Conservation (phyloP, 2,329 filamentous ascomycete species). For the Penicillium oxalicum region DNA sequence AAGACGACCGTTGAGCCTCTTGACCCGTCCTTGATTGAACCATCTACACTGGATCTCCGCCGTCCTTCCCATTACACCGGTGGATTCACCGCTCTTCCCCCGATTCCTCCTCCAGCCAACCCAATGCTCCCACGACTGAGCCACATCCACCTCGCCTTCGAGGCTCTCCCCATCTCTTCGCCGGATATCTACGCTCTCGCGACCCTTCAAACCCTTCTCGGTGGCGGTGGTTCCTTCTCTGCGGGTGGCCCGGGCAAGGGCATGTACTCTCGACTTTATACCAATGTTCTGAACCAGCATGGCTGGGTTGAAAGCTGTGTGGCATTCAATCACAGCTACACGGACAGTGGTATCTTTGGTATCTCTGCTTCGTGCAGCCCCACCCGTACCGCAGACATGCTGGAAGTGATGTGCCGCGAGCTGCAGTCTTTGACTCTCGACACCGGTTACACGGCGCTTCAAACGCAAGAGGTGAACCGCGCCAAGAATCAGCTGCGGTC, state of each 20-base stretch:
- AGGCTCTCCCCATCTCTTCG: slow-evolving; percentile 83
- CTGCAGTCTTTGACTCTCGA: slow-evolving; percentile 72
- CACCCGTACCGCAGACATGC: slow-evolving; percentile 70
- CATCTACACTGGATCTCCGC: slow-evolving; percentile 52
- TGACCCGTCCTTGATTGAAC: slow-evolving; percentile 42
- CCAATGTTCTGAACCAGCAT: slow-evolving; percentile 94
- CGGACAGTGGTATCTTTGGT: slow-evolving; percentile 89
- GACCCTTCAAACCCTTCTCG: slow-evolving; percentile 89
- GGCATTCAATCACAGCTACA: slow-evolving; percentile 96
- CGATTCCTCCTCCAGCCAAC: slow-evolving; percentile 70
- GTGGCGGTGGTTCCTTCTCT: slow-evolving; percentile 92
- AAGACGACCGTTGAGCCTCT: slow-evolving; percentile 51
- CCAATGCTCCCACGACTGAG: slow-evolving; percentile 75
- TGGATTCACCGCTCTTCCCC: slow-evolving; percentile 80
- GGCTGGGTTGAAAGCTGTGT: slow-evolving; percentile 95
- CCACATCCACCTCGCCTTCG: slow-evolving; percentile 92
- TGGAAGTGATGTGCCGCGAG: slow-evolving; percentile 92
- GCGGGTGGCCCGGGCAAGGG: slow-evolving; percentile 95
- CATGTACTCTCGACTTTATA: slow-evolving; percentile 98
- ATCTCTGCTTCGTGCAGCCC: slow-evolving; percentile 84
- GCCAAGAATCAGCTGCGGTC: slow-evolving; percentile 96
- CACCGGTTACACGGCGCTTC: slow-evolving; percentile 65
- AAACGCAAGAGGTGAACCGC: slow-evolving; percentile 71
- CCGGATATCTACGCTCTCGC: slow-evolving; percentile 95
- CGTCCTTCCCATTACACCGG: slow-evolving; percentile 80